phyloP scores from a whole-genome alignment of 2,329 filamentous ascomycete species.

The Didymella keratinophila region DNA sequence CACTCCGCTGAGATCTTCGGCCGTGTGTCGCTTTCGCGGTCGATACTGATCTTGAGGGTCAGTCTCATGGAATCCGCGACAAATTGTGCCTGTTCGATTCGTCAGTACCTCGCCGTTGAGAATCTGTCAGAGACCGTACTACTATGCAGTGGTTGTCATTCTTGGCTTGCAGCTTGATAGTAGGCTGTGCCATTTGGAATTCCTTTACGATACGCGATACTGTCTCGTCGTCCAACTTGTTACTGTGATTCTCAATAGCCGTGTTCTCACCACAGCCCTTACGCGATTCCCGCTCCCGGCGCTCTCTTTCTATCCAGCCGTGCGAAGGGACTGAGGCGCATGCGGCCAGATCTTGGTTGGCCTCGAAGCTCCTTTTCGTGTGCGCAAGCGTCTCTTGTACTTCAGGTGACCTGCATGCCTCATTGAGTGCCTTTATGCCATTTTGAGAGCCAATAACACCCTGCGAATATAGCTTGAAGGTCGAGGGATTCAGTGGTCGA shows the following conservation, averaged over 20 bases:
- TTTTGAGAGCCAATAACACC: slow-evolving; percentile 48
- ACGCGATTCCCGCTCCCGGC: slow-evolving; percentile 27
- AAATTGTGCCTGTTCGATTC: slow-evolving; percentile 33
- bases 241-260: slow-evolving; percentile 9
- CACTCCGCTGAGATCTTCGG: slow-evolving; percentile 44
- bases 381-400: slow-evolving; percentile 48
- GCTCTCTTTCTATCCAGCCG: slow-evolving; percentile 50
- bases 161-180: slow-evolving; percentile 39
- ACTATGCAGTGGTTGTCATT: slow-evolving; percentile 37
- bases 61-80: slow-evolving; percentile 34
- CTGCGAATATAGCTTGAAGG: slow-evolving; percentile 51
- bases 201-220: slow-evolving; percentile 35
- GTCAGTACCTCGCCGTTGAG: slow-evolving; percentile 8
- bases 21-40: slow-evolving; percentile 35
- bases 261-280: slow-evolving; percentile 19
- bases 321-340: slow-evolving; percentile 45
- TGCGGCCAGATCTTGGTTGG: slow-evolving; percentile 49
- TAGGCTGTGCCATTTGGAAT: slow-evolving; percentile 35
- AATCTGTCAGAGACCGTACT: slow-evolving; percentile 24
- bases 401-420: slow-evolving; percentile 49
- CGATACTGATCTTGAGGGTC: slow-evolving; percentile 41
- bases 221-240: slow-evolving; percentile 31
- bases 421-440: slow-evolving; percentile 49
- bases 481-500: slow-evolving; percentile 36
- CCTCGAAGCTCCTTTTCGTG: slow-evolving; percentile 46